Evolutionary conservation across 768 basidiomycete species (phyloP), one percentile per base, ranked within the genome.

Genomic region (Boletus rubroflammeus): DNA sequence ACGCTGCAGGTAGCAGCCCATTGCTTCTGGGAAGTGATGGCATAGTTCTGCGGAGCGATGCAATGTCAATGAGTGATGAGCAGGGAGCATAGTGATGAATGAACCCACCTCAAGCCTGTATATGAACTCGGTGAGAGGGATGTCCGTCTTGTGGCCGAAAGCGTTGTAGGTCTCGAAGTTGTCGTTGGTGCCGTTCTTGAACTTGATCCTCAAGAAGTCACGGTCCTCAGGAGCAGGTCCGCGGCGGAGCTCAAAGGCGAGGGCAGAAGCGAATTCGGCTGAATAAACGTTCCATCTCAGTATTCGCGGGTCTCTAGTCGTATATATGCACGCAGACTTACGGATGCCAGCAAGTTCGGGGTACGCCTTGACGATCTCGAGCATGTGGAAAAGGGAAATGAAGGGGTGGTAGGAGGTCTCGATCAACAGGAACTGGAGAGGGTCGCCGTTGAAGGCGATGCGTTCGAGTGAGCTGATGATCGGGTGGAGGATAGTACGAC

Each of bases 371-470:
- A 71, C 61, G 52, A 86, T 72, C 53, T 86, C 88, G 19, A 89
- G 82, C 70, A 88, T 81, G 67, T 85, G 82, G 81, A 94, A 88
- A 70, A 94, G 78, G 5, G 90, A 92, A 64, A 93, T 85, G 81
- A 95, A 91, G 14, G 92, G 86, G 70, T 93, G 92, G 77, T 94
- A 94, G 58, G 89, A 88, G 15, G 86, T 85, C 73, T 89, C 82
- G 61, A 90, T 77, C 60, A 92, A 68, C 71, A 86, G 76, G 73
- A 94, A 80, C 63, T 89, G 85, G 48, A 93, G 81, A 42, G 89
- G 85, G 73, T 90, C 86, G 57, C 80, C 83, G 62, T 85, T 83
- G 77, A 85, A 89, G 42, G 87, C 81, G 68, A 95, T 86, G 63
- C 83, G 84, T 65, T 88, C 81, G 51, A 94, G 80, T 10, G 89